Percentiles rank a stretch among this genome's conserved stretches.
These are phyloP conservation scores for Mycosarcoma maydis DNA, from an alignment of 1,284 basidiomycete species.

Conservation along the genomic window DNA sequence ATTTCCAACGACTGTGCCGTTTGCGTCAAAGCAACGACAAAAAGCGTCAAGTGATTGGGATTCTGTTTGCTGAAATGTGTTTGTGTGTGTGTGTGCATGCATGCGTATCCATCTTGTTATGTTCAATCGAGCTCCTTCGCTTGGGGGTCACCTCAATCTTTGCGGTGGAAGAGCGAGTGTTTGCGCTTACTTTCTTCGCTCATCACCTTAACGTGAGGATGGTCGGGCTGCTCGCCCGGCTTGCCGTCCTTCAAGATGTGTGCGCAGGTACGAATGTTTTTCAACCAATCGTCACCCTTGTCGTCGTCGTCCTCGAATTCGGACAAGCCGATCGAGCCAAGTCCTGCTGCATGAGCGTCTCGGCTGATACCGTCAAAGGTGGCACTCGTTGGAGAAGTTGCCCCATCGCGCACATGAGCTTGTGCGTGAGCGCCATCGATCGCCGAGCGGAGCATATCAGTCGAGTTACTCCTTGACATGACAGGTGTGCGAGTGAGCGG, in stretches of 20 bases:
- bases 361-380: constrained; percentile 32
- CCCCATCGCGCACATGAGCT: constrained; percentile 17
- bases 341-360: constrained; percentile 42
- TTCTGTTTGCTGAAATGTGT: neutral
- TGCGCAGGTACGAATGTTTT: constrained; percentile 65
- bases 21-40: too few species aligned
- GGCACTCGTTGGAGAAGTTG: constrained; percentile 28
- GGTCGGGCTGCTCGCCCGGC: constrained; percentile 57
- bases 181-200: constrained; percentile 60
- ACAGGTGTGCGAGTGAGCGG: constrained; percentile 59
- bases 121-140: too few species aligned
- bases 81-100: neutral
- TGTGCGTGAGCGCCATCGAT: constrained; percentile 34
- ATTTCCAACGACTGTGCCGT: neutral
- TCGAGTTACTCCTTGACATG: constrained; percentile 55
- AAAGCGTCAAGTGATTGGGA: too few species aligned
- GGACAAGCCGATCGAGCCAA: constrained; percentile 44
- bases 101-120: constrained; percentile 3
- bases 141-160: constrained; percentile 38
- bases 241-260: constrained; percentile 48
- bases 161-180: constrained; percentile 58
- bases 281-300: constrained; percentile 68
- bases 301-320: constrained; percentile 67
- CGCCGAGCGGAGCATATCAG: constrained; percentile 45
- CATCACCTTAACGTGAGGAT: constrained; percentile 60